Evolutionary conservation across 805 yeast species (phyloP), one percentile per base, ranked within the genome.

Genomic region (Wickerhamiella vanderwaltii): DNA sequence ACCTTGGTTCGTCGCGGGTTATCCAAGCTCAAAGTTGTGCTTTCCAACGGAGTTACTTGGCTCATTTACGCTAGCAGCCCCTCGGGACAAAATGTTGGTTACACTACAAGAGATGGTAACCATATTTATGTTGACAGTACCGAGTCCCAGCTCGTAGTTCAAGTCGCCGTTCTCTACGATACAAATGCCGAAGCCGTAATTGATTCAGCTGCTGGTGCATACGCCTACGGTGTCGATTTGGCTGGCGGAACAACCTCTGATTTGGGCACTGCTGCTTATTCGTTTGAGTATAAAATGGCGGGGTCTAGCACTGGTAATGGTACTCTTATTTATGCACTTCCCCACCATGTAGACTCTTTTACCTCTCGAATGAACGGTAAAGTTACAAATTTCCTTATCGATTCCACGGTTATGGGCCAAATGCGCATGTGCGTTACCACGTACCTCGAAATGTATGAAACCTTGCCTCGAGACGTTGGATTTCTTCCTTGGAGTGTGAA

Each of bases 201-300:
- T 52, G 87, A 79, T 55, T 53, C 64, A 35, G 75, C 80, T 16
- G 87, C 91, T 28, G 93, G 93, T 28, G 62, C 68, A 49, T 82
- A 78, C 51, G 74, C 71, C 5, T 68, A 69, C 4, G 67, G 64
- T 28, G 77, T 75, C 13, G 44, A 55, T 3, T 56, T 77, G 17
- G 51, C 53, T 11, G 83, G 82, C 41, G 56, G 67, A 18, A 65
- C 64, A 3, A 52, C 69, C 16, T 61, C 64, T 19, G 52, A 61
- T 6, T 47, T 35, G 20, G 35, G 34, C 11, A 43, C 62, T 20
- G 81, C 76, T 12, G 52, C 57, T 11, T 77, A 75, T 54, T 48
- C 61, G 22, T 65, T 75, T 51, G 51, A 54, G 5, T 78, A 74
- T 59, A 46, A 57, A n/a, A 68, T 75, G 23, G 53, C 54, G 19